Conservation (phyloP, 306 rosid species). For the Dicorynia guianensis region DNA sequence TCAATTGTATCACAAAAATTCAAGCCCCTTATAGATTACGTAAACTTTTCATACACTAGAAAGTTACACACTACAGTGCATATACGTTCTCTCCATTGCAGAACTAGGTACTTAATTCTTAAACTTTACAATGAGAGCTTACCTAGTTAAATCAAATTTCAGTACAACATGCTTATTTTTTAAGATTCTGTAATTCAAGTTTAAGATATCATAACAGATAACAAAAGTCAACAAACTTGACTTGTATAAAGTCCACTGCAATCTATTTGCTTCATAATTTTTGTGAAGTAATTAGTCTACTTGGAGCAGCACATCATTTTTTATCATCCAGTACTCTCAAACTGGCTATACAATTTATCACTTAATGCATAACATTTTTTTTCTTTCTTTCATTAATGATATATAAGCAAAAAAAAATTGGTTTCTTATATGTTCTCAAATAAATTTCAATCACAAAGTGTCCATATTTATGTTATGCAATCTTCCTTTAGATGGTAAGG, state of each 20-base stretch:
- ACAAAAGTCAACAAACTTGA: not conserved
- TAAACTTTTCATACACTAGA: conserved; percentile 21
- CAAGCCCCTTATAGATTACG: conserved; percentile 13
- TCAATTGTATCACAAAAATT: conserved; percentile 17
- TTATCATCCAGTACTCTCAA: not conserved
- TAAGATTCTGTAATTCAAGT: not conserved
- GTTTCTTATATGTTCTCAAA: conserved; percentile 9
- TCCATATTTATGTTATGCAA: not conserved
- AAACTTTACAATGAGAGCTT: not conserved
- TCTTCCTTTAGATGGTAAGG: not conserved
- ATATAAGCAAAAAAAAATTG: not conserved
- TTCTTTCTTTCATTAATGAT: not conserved
- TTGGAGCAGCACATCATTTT: not conserved
- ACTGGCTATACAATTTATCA: not conserved
- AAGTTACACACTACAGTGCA: not conserved
- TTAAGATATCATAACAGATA: conserved; percentile 21
- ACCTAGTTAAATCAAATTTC: not conserved
- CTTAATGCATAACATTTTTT: too few species aligned
- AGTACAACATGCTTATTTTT: conserved; percentile 3
- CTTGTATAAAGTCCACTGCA: not conserved
- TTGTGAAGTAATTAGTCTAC: not conserved
- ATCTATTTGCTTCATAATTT: not conserved
- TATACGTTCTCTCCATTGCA: conserved; percentile 24
- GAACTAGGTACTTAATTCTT: not conserved
- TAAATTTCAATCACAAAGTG: conserved; percentile 25